Conservation (phyloP, 164 flowering plant genomes). For the Vitis rotundifolia region DNA sequence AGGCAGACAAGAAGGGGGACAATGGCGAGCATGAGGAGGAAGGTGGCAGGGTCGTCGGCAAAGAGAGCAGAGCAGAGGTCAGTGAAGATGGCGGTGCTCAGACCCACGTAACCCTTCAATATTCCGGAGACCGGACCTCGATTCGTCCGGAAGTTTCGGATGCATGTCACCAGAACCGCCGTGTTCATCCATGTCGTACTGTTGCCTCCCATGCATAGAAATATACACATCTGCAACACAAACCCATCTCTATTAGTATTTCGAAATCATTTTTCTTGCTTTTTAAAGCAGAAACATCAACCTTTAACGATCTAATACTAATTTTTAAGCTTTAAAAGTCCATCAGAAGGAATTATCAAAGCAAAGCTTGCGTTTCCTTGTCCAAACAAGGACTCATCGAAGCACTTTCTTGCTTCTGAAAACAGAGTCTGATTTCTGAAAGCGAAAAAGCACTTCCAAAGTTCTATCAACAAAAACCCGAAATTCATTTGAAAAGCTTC, state of each 20-base stretch:
- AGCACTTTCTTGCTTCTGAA: too few relatives aligned
- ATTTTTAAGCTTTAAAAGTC: too few relatives aligned
- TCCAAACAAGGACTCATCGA: too few relatives aligned
- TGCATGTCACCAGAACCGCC: slow-evolving; percentile 80
- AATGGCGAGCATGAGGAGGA: slow-evolving; percentile 65
- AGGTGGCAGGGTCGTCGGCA: slow-evolving; percentile 52
- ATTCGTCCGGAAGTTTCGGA: slow-evolving; percentile 74
- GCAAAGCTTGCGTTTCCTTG: too few relatives aligned
- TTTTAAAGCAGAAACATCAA: neutral
- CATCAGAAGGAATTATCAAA: too few relatives aligned
- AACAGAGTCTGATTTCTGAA: neutral
- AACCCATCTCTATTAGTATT: too few relatives aligned
- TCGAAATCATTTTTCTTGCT: neutral
- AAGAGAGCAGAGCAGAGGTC: slow-evolving; percentile 71
- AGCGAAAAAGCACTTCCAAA: neutral
- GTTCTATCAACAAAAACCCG: neutral
- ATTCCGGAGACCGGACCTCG: slow-evolving; percentile 90
- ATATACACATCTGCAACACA: slow-evolving; percentile 65
- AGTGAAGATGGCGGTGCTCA: slow-evolving; percentile 91
- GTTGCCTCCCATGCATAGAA: slow-evolving; percentile 90
- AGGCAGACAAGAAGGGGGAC: slow-evolving; percentile 68
- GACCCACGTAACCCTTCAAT: slow-evolving; percentile 78
- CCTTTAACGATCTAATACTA: too few relatives aligned
- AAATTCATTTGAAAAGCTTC: neutral
- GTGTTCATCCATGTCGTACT: slow-evolving; percentile 99